These are phyloP conservation scores for Auxenochlorella pyrenoidosa DNA, from an alignment of 139 green algal genomes.

Conservation along the genomic window DNA sequence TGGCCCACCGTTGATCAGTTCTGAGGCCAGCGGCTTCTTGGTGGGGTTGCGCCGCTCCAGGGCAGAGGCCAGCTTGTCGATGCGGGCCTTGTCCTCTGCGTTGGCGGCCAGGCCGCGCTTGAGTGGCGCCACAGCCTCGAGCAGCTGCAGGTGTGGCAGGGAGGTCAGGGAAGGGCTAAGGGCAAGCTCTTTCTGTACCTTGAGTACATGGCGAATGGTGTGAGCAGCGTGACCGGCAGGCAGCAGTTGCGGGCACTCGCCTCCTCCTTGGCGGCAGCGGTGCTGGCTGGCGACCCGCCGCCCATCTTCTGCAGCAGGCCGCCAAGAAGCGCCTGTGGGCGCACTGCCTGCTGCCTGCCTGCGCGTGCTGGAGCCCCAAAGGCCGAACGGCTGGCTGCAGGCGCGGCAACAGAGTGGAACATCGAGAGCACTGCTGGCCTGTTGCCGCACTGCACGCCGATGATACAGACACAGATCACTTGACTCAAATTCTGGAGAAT, in stretches of 20 bases:
- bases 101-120: constrained; percentile 61
- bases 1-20: constrained; percentile 57
- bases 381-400: not conserved
- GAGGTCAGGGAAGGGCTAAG: not conserved
- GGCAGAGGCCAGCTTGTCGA: constrained; percentile 63
- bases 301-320: not conserved
- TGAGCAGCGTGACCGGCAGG: not conserved
- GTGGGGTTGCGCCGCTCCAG: constrained; percentile 86
- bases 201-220: no score
- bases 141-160: constrained; percentile 48
- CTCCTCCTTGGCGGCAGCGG: constrained; percentile 17
- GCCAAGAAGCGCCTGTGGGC: not conserved
- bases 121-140: constrained; percentile 65
- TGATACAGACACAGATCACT: no score
- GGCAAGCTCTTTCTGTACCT: no score
- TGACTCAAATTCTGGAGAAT: no score
- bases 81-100: constrained; percentile 52
- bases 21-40: constrained; percentile 56
- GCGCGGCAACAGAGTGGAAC: not conserved
- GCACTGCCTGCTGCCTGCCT: not conserved
- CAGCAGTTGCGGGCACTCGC: not conserved
- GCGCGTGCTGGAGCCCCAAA: not conserved
- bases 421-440: no score
- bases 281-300: not conserved
- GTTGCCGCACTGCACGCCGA: no score